A percentile compares a stretch with the other conserved stretches of the same genome.
Conservation (phyloP, 257 asterid species). For the Verbascum thapsus region DNA sequence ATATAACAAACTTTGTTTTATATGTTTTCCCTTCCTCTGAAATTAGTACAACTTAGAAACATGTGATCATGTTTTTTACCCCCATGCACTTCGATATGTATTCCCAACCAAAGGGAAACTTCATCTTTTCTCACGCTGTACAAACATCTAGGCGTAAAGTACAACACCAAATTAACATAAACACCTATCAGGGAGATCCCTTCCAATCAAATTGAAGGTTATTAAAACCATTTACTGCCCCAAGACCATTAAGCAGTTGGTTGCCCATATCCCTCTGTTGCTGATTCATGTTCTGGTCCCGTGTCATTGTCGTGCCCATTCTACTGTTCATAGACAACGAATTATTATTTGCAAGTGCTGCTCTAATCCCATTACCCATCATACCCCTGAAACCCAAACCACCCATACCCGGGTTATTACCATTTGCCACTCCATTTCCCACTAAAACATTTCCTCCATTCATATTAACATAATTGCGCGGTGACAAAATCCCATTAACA, state of each 20-base stretch:
- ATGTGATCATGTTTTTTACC: conserved; percentile 24
- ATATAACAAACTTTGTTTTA: no score
- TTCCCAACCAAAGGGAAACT: no score
- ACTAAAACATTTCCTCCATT: conserved; percentile 38
- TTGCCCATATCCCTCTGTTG: conserved; percentile 70
- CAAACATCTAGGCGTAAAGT: conserved; percentile 40
- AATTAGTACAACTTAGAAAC: no score
- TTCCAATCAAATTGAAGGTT: conserved; percentile 79
- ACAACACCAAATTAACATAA: conserved; percentile 1
- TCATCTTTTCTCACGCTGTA: conserved; percentile 36
- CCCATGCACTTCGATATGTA: no score
- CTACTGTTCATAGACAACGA: no score
- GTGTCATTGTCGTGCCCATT: no score
- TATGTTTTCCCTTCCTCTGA: no score
- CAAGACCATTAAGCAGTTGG: conserved; percentile 70
- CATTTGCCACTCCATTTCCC: conserved; percentile 52
- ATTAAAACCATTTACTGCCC: conserved; percentile 63
- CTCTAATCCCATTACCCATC: conserved; percentile 65
- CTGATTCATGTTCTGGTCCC: no score
- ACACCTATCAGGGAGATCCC: conserved; percentile 52
- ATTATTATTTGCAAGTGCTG: conserved; percentile 59
- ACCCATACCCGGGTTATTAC: conserved; percentile 45
- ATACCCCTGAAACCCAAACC: conserved; percentile 57
- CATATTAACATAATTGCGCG: conserved; percentile 37
- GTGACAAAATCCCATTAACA: conserved; percentile 53